A percentile compares a stretch with the other conserved stretches of the same genome.
These are phyloP conservation scores for Leccinum disarticulatum DNA, from an alignment of 768 basidiomycete genomes.

Conservation along the genomic window DNA sequence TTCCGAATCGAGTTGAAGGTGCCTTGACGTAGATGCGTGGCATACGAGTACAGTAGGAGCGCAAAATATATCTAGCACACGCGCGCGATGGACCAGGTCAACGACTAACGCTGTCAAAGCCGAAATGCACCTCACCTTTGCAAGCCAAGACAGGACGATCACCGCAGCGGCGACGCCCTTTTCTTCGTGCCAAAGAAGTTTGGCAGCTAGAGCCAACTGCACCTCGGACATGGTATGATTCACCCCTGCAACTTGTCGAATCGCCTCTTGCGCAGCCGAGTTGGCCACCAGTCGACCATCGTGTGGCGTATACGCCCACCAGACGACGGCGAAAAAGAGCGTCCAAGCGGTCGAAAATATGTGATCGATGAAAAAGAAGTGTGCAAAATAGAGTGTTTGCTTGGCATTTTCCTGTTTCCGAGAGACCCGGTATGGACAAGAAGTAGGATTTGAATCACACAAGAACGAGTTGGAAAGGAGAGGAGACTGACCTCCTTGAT, in stretches of 20 bases:
- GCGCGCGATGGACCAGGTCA: slow-evolving; percentile 5
- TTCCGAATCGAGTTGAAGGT: slow-evolving; percentile 79
- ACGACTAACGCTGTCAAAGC: background rate
- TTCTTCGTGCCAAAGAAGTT: slow-evolving; percentile 86
- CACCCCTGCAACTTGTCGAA: slow-evolving; percentile 62
- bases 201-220: slow-evolving; percentile 71
- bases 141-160: slow-evolving; percentile 80
- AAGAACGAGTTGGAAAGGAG: background rate
- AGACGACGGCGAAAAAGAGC: slow-evolving; percentile 83
- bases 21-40: slow-evolving; percentile 86
- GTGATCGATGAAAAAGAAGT: slow-evolving; percentile 91
- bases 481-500: slow-evolving; percentile 69
- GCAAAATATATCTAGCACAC: slow-evolving; percentile 86
- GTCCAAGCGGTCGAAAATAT: slow-evolving; percentile 88
- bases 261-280: slow-evolving; percentile 84
- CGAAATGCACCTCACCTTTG: slow-evolving; percentile 62
- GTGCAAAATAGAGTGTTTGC: slow-evolving; percentile 84
- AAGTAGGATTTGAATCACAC: slow-evolving; percentile 10
- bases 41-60: slow-evolving; percentile 88
- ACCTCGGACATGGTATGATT: slow-evolving; percentile 58
- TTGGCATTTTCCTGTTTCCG: slow-evolving; percentile 77
- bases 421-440: background rate
- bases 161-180: slow-evolving; percentile 77
- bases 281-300: slow-evolving; percentile 81
- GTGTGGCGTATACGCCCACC: slow-evolving; percentile 92